Conservation (phyloP, 2,329 filamentous ascomycete species). For the Chaetoscypha palmicola region DNA sequence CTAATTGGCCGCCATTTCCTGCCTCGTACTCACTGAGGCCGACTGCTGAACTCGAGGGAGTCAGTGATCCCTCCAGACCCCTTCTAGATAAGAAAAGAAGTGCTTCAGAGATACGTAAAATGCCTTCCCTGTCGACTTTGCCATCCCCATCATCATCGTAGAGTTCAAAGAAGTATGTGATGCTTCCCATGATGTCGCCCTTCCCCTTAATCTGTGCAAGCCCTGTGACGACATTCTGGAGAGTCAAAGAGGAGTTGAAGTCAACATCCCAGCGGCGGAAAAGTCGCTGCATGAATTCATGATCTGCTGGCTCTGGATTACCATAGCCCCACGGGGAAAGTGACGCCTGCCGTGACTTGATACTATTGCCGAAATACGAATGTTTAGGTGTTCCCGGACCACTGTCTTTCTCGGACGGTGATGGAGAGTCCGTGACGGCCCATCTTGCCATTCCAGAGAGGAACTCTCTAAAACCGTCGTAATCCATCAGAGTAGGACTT, state of each 20-base stretch:
- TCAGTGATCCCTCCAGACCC: constrained; percentile 70
- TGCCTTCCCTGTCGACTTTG: constrained; percentile 89
- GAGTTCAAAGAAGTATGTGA: constrained; percentile 95
- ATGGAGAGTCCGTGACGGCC: constrained; percentile 83
- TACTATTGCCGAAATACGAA: constrained; percentile 55
- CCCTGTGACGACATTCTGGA: constrained; percentile 89
- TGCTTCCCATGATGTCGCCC: constrained; percentile 94
- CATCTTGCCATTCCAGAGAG: constrained; percentile 83
- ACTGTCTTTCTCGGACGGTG: constrained; percentile 44
- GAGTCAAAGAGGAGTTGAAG: constrained; percentile 65
- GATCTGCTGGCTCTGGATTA: constrained; percentile 69
- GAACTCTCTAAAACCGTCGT: constrained; percentile 92
- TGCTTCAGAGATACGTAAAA: constrained; percentile 88
- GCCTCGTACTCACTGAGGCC: constrained; percentile 42
- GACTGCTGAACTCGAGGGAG: constrained; percentile 53
- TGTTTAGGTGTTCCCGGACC: constrained; percentile 45
- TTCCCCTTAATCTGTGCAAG: constrained; percentile 88
- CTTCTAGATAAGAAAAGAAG: constrained; percentile 85
- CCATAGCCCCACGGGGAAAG: constrained; percentile 48
- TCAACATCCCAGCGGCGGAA: constrained; percentile 86
- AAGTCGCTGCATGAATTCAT: constrained; percentile 86
- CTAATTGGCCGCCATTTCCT: constrained; percentile 28
- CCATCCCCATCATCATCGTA: constrained; percentile 92
- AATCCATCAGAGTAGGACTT: constrained; percentile 92
- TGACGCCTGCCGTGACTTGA: constrained; percentile 33